Percentiles rank a stretch among this genome's conserved stretches.
Conservation (phyloP, 2,329 filamentous ascomycete species). For the Colletotrichum musae region DNA sequence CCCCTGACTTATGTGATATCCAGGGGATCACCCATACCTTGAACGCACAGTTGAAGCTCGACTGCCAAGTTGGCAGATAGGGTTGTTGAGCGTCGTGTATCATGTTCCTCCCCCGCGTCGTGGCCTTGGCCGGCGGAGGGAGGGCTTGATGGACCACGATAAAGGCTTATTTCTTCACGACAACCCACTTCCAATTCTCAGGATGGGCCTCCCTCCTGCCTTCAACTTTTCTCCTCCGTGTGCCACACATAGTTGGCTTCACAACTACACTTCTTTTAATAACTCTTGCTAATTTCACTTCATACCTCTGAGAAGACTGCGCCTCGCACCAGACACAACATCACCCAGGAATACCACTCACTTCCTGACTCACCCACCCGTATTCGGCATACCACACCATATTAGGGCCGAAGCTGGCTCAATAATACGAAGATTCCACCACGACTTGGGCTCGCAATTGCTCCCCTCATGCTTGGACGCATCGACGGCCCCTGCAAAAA, state of each 20-base stretch:
- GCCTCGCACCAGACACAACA: conserved; percentile 5
- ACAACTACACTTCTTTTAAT: conserved; percentile 19
- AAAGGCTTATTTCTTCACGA: conserved; percentile 34
- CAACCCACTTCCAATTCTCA: conserved; percentile 15
- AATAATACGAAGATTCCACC: conserved; percentile 22
- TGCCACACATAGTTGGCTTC: neutral
- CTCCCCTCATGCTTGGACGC: conserved; percentile 12
- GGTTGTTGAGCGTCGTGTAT: conserved; percentile 23
- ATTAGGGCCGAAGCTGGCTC: conserved; percentile 11
- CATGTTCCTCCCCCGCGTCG: conserved; percentile 30
- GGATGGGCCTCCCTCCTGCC: neutral
- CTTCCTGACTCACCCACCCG: conserved; percentile 6
- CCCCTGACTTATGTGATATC: conserved; percentile 17
- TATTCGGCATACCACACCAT: conserved; percentile 20
- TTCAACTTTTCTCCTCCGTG: neutral
- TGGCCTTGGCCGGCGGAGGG: conserved; percentile 17
- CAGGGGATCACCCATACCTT: conserved; percentile 31
- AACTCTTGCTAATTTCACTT: conserved; percentile 23
- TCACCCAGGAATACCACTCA: conserved; percentile 1
- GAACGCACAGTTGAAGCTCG: conserved; percentile 26
- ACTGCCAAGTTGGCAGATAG: conserved; percentile 25
- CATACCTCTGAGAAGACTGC: conserved; percentile 32
- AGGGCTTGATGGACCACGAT: conserved; percentile 16
- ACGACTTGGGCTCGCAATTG: conserved; percentile 9
- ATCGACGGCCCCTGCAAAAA: conserved; percentile 23